These are phyloP conservation scores for Ascoidea tarda DNA, from an alignment of 805 yeast genomes.

Conservation along the genomic window DNA sequence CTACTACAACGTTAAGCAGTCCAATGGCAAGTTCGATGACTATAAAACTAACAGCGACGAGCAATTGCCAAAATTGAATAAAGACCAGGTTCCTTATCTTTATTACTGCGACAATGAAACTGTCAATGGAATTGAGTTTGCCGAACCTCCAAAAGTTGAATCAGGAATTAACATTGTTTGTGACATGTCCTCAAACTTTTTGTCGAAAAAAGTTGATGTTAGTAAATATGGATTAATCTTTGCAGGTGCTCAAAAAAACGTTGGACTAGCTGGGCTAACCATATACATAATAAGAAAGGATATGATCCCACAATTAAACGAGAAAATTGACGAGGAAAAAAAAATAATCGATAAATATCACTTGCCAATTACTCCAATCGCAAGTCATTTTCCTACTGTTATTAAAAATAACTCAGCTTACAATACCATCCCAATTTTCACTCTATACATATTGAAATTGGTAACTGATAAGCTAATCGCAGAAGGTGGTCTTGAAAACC, in stretches of 20 bases:
- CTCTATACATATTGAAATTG: constrained; percentile 72
- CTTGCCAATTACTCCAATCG: constrained; percentile 79
- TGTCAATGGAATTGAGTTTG: constrained; percentile 85
- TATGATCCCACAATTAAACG: constrained; percentile 33
- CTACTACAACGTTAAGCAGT: constrained; percentile 49
- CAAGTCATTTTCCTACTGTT: constrained; percentile 75
- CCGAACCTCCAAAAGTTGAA: constrained; percentile 22
- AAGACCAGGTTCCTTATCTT: constrained; percentile 65
- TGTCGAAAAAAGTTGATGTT: constrained; percentile 71
- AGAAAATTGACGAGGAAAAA: constrained; percentile 50
- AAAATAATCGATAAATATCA: constrained; percentile 23
- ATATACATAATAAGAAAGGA: constrained; percentile 80
- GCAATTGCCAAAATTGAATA: constrained; percentile 36
- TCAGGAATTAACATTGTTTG: constrained; percentile 74
- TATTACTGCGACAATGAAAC: constrained; percentile 96
- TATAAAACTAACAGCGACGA: constrained; percentile 18
- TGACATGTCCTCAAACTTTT: constrained; percentile 88
- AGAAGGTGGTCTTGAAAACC: constrained; percentile 60
- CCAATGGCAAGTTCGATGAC: constrained; percentile 40
- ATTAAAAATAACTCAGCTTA: constrained; percentile 85
- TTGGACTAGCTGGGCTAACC: constrained; percentile 93
- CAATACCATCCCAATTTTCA: constrained; percentile 91
- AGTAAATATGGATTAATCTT: constrained; percentile 76
- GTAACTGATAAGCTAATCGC: constrained; percentile 50
- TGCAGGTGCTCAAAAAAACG: constrained; percentile 98